These are phyloP conservation scores for Candida jianshihensis DNA, from an alignment of 805 yeast genomes.

Conservation along the genomic window DNA sequence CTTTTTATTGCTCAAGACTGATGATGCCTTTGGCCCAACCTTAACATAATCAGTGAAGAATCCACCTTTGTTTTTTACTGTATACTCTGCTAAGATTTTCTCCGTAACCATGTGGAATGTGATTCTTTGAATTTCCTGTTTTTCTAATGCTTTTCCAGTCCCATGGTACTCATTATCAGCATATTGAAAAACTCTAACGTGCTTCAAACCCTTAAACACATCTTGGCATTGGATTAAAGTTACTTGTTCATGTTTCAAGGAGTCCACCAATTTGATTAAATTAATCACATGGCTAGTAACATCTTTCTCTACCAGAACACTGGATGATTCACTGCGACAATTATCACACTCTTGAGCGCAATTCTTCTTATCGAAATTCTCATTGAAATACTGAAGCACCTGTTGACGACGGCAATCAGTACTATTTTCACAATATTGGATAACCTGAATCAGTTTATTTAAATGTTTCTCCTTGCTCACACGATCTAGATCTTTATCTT, in stretches of 20 bases:
- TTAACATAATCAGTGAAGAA: slow-evolving; percentile 73
- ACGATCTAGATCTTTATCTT: slow-evolving; percentile 61
- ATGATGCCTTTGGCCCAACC: slow-evolving; percentile 49
- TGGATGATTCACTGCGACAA: slow-evolving; percentile 45
- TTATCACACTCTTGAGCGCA: slow-evolving; percentile 83
- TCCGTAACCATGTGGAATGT: slow-evolving; percentile 71
- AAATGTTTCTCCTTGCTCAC: slow-evolving; percentile 70
- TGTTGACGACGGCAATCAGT: slow-evolving; percentile 88
- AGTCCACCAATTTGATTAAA: slow-evolving; percentile 52
- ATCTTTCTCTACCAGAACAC: slow-evolving; percentile 48
- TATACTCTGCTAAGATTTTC: slow-evolving; percentile 61
- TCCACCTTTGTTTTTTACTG: slow-evolving; percentile 67
- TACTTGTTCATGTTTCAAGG: slow-evolving; percentile 51
- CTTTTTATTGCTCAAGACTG: slow-evolving; percentile 37
- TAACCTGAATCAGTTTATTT: slow-evolving; percentile 71
- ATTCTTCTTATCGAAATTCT: slow-evolving; percentile 54
- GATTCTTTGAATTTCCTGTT: slow-evolving; percentile 71
- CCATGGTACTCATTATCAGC: slow-evolving; percentile 72
- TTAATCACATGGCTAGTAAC: slow-evolving; percentile 57
- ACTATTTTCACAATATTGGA: slow-evolving; percentile 84
- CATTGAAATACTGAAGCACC: slow-evolving; percentile 87
- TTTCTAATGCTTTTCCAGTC: slow-evolving; percentile 54
- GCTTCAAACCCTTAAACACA: slow-evolving; percentile 65
- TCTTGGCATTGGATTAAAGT: slow-evolving; percentile 81
- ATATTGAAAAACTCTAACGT: slow-evolving; percentile 49